Evolutionary conservation across 768 basidiomycete species (phyloP).

Genomic region (Russula abietina): DNA sequence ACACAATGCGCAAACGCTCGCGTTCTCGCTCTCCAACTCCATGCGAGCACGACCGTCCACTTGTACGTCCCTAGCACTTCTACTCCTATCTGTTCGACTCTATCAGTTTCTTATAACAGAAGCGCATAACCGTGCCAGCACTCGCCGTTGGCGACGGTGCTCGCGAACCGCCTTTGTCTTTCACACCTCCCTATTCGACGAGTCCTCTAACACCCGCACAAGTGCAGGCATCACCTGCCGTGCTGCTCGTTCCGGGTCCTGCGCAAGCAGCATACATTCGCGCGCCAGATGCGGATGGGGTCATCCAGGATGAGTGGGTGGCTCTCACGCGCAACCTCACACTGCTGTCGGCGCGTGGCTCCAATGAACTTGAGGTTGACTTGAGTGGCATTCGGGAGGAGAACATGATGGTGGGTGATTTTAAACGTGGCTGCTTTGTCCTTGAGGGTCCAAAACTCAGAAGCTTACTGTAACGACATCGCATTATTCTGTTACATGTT

Average conservation of each 20-base stretch:
- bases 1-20: constrained; percentile 27
- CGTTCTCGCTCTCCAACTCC: constrained; percentile 31
- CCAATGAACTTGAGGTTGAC: not conserved
- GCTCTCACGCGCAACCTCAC: constrained; percentile 58
- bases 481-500: constrained; percentile 7
- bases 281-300: constrained; percentile 20
- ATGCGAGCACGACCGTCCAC: constrained; percentile 45
- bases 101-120: constrained; percentile 36
- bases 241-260: constrained; percentile 1
- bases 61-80: constrained; percentile 36
- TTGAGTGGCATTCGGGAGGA: constrained; percentile 33
- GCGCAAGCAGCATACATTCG: not conserved
- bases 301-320: constrained; percentile 53
- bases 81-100: not conserved
- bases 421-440: not conserved
- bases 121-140: constrained; percentile 40
- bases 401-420: constrained; percentile 37
- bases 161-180: constrained; percentile 15
- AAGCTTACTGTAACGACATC: not conserved
- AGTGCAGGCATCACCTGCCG: not conserved
- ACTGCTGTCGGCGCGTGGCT: constrained; percentile 32
- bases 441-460: constrained; percentile 1
- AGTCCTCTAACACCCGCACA: constrained; percentile 29
- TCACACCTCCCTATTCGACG: constrained; percentile 21
- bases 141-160: constrained; percentile 34